Base-by-base conservation (phyloP, 2,329 filamentous ascomycete species). In the Botrytis deweyae region DNA sequence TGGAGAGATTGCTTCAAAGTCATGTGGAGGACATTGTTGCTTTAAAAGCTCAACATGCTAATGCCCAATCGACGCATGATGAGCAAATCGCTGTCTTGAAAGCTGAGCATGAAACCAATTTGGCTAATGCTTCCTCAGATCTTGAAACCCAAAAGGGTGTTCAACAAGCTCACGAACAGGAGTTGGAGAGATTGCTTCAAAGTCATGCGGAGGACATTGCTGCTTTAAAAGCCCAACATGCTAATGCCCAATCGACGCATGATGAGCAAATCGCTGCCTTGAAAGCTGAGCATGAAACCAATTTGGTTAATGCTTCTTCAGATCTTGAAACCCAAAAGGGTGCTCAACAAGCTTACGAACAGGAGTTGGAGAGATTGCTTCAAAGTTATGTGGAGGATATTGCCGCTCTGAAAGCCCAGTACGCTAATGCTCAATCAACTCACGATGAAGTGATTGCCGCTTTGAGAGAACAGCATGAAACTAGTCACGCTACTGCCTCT, bases 1-100 rank as follows among this genome's bases (percentile, higher is more conserved):
- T 90, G 3, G 85, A 90, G 49, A 78, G 84, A 14, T 81, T 90
- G 42, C 88, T 89, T 79, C 84, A 84, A 20, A 87, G 81, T 76
- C 88, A 90, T 76, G 85, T 86, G 3, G 83, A 87, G 76, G 74
- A 74, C 16, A 76, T 81, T 67, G 73, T 74, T 16, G 70, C 74
- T 6, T 81, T 67, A 2, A 86, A 85, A 81, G 83, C 84, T 55
- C 81, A 84, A 62, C 81, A 79, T 64, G 83, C 83, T 62, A 84
- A 87, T 44, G 49, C 84, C 76, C 87, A 91, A 61, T 68, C 71
- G 16, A 52, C 63, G 76, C 88, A 90, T 76, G 85, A 86, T 2
- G 83, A 87, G 76, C 74, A 74, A 25, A 76, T 82, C 61, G 73
- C 75, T 16, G 73, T 74, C 5, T 81, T 90, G 42, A 58, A 6